Evolutionary conservation across 495 filamentous ascomycete species (phyloP), one percentile per base, ranked within the genome.

Genomic region (Cladorrhinum samala): DNA sequence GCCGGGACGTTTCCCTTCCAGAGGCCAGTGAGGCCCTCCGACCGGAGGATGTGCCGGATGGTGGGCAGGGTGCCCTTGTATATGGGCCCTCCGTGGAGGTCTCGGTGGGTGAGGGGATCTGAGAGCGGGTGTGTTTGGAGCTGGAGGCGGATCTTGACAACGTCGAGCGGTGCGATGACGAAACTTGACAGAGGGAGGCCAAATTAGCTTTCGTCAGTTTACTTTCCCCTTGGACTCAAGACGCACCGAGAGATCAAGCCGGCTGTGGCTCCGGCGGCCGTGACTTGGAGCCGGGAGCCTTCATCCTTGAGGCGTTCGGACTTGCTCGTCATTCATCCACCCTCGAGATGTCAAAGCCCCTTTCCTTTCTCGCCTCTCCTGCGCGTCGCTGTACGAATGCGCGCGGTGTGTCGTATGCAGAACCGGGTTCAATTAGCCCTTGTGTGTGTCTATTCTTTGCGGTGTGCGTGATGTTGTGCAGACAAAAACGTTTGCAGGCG

Each of bases 1-100:
- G 93, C 93, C 49, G 93, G 89, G 54, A 97, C 80, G 67, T 98
- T 98, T 69, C 93, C 93, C 76, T 97, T 97, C 93, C 93, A 98
- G 46, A 98, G 80, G 46, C 82, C 92, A 1, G 86, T 84, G 55
- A 96, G 67, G 13, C 93, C 92, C 66, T 97, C 92, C 51, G 87
- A 71, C 19, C 69, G 71, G 37, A 91, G 58, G 64, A 98, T 96
- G 23, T 81, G 73, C 37, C 77, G 78, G 65, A 95, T 78, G 6
- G 92, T 94, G 13, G 79, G 76, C 14, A 91, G 51, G 0, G 91
- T 93, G 55, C 90, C 89, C 62, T 84, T 86, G 72, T 89, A 91
- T 14, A 87, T 69, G 38, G 86, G 87, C 7, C 83, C 83, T 48
- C 71, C 67, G 55, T 55, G 63, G 45, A 79, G 67, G 62, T 72